Percentiles rank a stretch among this genome's conserved stretches.
Conservation (phyloP, 257 asterid species). For the Przewalskia tangutica region DNA sequence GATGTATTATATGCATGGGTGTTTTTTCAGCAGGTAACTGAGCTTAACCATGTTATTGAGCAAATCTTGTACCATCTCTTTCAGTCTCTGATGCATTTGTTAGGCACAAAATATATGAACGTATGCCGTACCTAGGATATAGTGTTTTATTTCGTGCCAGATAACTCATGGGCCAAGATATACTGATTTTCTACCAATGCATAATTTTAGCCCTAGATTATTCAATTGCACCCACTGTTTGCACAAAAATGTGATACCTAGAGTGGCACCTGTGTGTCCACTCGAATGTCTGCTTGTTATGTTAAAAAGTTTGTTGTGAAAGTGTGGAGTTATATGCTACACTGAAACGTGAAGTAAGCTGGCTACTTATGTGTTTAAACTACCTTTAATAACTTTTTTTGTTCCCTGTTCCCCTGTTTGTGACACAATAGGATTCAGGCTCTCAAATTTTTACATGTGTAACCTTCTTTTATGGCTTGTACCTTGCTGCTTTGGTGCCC, state of each 20-base stretch:
- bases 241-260: background rate
- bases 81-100: background rate
- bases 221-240: background rate
- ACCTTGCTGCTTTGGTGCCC: background rate
- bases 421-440: background rate
- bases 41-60: background rate
- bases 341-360: background rate
- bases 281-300: background rate
- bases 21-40: slow-evolving; percentile 80
- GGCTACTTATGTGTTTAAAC: background rate
- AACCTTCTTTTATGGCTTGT: background rate
- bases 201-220: background rate
- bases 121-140: background rate
- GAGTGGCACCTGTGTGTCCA: background rate
- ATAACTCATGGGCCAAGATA: background rate
- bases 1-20: slow-evolving; percentile 79
- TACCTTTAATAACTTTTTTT: background rate
- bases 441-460: background rate
- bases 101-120: background rate
- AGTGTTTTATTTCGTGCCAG: background rate
- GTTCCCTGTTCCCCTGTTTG: background rate
- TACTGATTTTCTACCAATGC: background rate
- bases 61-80: background rate
- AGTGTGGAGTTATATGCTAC: background rate
- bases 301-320: background rate